Base-by-base conservation (phyloP, 441 rosid species). In the Erysimum cheiri region DNA sequence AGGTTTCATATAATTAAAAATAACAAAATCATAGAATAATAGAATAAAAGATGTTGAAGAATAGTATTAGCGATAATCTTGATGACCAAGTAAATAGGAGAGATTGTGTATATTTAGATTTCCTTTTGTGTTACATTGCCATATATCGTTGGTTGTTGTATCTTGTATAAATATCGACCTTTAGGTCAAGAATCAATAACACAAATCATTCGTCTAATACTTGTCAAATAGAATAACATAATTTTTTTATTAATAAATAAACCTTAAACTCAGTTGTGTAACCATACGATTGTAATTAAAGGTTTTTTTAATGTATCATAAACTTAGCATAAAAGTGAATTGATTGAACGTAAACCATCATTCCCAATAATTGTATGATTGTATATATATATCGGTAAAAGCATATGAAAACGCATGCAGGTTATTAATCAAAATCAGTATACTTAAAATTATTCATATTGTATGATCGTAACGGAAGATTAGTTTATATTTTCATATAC, bases 221-320 rank as follows among this genome's bases (percentile, higher is more conserved):
- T n/a, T n/a, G n/a, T n/a, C 1, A 2, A 22, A 22, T 22, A 22
- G 1, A 22, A 22, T 22, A 22, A 22, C 24, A 1, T 22, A n/a
- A 22, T 22, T 22, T 22, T 22, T 22, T 22, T 22, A 22, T 22
- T 22, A 22, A 22, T 1, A 22, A 22, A 22, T 22, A 22, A 22
- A 22, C 24, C 24, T 22, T 22, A 22, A 1, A 22, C 24, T 22
- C 24, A 22, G 32, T 29, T 60, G 64, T 40, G 9, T 24, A 40
- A 40, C n/a, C 22, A 57, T 36, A 37, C 8, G 47, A 60, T 40
- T 49, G 7, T 60, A n/a, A n/a, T n/a, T n/a, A n/a, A 26, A 26
- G 8, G 9, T 2, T 22, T 22, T 22, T 29, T 26, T 14, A 8
- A 17, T 5, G 24, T 37, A 2, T 17, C 33, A 6, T 62, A 11